Percentiles rank a stretch among this genome's conserved stretches.
phyloP scores from a whole-genome alignment of 2,329 filamentous ascomycete genomes.

The Aspergillus felis region DNA sequence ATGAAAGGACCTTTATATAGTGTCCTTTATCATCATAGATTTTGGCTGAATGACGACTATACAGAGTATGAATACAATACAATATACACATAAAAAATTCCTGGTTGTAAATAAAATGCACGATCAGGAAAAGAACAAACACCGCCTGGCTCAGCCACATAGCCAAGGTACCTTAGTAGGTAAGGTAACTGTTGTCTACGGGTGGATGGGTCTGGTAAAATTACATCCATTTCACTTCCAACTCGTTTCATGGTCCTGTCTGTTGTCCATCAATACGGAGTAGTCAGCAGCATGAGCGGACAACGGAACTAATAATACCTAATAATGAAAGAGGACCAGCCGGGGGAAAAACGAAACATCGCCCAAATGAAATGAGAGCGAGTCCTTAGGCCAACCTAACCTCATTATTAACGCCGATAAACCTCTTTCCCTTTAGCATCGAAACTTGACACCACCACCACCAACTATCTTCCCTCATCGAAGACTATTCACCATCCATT shows the following conservation, averaged over 20 bases:
- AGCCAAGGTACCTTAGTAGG: neutral
- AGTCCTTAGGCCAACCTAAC: neutral
- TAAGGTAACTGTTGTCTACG: neutral
- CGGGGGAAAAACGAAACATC: slow-evolving; percentile 1
- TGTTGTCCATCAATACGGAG: neutral
- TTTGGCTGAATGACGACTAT: neutral
- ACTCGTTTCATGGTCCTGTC: neutral
- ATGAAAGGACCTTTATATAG: neutral
- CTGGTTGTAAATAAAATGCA: slow-evolving; percentile 1
- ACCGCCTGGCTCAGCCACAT: slow-evolving; percentile 4
- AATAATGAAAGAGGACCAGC: neutral
- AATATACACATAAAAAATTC: neutral
- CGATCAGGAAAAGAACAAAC: slow-evolving; percentile 7
- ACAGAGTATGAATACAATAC: neutral
- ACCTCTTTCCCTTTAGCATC: slow-evolving; percentile 26
- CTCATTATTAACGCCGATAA: slow-evolving; percentile 12
- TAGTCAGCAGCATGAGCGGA: neutral
- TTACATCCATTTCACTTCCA: neutral
- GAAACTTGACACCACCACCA: slow-evolving; percentile 8
- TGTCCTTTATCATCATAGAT: neutral
- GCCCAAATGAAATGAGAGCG: slow-evolving; percentile 4
- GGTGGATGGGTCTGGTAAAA: neutral
- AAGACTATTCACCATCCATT: neutral
- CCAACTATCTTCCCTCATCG: neutral
- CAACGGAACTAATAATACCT: neutral